Conservation (phyloP, 75 land plant genomes). For the Azolla pinnata region DNA sequence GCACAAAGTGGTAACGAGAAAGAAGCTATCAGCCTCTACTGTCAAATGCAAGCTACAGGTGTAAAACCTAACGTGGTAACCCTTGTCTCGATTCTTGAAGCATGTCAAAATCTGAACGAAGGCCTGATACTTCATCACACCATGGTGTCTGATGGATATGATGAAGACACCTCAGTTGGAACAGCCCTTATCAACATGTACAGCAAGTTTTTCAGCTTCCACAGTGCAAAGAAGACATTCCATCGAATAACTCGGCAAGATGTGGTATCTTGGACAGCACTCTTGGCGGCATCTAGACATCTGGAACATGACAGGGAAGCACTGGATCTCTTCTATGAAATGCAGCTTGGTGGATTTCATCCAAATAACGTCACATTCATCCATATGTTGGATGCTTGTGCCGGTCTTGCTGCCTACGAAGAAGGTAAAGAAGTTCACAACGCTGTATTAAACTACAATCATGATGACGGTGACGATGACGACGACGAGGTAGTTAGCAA, state of each 20-base stretch:
- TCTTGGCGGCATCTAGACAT: slow-evolving; percentile 9
- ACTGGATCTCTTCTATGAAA: slow-evolving; percentile 5
- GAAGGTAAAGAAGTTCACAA: slow-evolving; percentile 2
- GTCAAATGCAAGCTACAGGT: slow-evolving; percentile 2
- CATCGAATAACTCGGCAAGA: not conserved
- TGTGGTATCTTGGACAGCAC: slow-evolving; percentile 8
- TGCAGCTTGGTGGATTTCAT: not conserved
- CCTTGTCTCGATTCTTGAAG: slow-evolving; percentile 10
- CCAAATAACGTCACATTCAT: slow-evolving; percentile 9
- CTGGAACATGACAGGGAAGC: not conserved
- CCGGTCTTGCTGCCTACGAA: not conserved
- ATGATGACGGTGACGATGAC: not conserved
- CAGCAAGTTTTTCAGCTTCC: slow-evolving; percentile 54
- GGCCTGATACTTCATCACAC: not conserved
- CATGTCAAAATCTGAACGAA: slow-evolving; percentile 1
- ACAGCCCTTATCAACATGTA: slow-evolving; percentile 69
- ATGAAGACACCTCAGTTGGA: not conserved
- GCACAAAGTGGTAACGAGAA: slow-evolving; percentile 20
- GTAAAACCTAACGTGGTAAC: slow-evolving; percentile 20
- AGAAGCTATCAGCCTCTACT: slow-evolving; percentile 15
- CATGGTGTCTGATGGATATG: not conserved
- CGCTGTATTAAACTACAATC: too few relatives aligned
- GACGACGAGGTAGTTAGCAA: not conserved
- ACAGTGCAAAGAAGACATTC: slow-evolving; percentile 35
- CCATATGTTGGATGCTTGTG: slow-evolving; percentile 3